Evolutionary conservation across 2,329 filamentous ascomycete genomes (phyloP), one percentile per base, ranked within the genome.

Genomic region (Xylaria multiplex): DNA sequence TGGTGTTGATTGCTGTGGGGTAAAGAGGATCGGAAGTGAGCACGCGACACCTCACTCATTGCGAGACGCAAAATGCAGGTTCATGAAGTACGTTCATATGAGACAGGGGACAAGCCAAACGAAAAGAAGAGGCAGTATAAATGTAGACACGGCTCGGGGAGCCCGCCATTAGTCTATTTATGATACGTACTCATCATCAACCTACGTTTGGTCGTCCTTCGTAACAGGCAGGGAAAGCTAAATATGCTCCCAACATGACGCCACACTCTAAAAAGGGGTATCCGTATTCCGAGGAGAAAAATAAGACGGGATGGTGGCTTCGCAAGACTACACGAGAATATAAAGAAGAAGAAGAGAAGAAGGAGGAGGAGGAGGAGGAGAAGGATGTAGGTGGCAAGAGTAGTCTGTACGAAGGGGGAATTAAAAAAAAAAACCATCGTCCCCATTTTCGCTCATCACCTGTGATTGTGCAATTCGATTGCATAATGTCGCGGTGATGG

Each of bases 401-500:
- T 27, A 59, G 53, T 27, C 52, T 40, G 32, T 48, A 48, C 22
- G 30, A 57, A 59, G 46, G 27, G 27, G 27, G 27, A 27, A 27
- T 27, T 27, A 37, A 19, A 59, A 49, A 43, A 43, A 58, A 48
- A 60, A 32, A 42, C 30, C 19, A 27, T 53, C 66, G 49, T 46
- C 49, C 30, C 53, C 50, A 42, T 59, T 53, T 42, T 49, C 35
- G 59, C 37, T 40, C 56, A 32, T 45, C 48, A 32, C 35, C 19
- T 57, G 53, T 61, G 66, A 68, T 70, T 68, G 57, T 70, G 68
- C 66, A 66, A 68, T 70, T 13, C 37, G 37, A 53, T 64, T 53
- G 74, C 71, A 65, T 70, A 69, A 75, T 75, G 69, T 71, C 74
- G 73, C 70, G 69, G 68, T 42, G 64, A 75, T 75, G 72, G 69